Percentiles rank a stretch among this genome's conserved stretches.
Conservation (phyloP, 371 early-diverging fungal genomes). For the Smittium mucronatum region DNA sequence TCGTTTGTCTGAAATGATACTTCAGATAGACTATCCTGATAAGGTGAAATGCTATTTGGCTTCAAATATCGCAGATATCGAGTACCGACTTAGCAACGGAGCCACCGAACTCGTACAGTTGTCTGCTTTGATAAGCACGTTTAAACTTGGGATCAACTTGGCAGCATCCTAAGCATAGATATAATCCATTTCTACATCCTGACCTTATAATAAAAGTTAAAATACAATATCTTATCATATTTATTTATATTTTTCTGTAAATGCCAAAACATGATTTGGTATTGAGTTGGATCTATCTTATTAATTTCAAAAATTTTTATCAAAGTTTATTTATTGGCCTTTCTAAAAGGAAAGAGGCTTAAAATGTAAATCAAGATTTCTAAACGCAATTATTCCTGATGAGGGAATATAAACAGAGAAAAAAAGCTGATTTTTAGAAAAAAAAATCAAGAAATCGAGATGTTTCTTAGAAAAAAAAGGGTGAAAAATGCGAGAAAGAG, state of each 20-base stretch:
- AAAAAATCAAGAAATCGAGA: no score
- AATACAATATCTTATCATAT: conserved; percentile 42
- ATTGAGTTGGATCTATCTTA: conserved; percentile 77
- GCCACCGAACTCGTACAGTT: conserved; percentile 74
- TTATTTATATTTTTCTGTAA: conserved; percentile 86
- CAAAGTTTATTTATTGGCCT: no score
- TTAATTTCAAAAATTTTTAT: conserved; percentile 89
- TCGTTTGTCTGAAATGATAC: conserved; percentile 50
- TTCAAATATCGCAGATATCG: conserved; percentile 74
- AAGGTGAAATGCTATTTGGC: conserved; percentile 49
- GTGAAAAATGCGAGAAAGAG: no score
- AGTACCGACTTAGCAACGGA: conserved; percentile 69
- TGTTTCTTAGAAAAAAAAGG: no score
- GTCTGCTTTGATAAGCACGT: conserved; percentile 61
- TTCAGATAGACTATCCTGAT: conserved; percentile 51
- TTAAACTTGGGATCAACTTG: conserved; percentile 56
- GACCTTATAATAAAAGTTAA: not conserved
- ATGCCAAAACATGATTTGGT: conserved; percentile 74
- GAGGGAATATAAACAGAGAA: no score
- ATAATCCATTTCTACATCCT: not conserved
- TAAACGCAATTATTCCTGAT: no score
- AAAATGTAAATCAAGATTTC: no score
- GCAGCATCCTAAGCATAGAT: conserved; percentile 20
- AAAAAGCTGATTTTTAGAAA: no score
- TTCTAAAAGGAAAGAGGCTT: no score